phyloP scores from a whole-genome alignment of 1,139 yeast species.

The Debaryomyces subglobosus region DNA sequence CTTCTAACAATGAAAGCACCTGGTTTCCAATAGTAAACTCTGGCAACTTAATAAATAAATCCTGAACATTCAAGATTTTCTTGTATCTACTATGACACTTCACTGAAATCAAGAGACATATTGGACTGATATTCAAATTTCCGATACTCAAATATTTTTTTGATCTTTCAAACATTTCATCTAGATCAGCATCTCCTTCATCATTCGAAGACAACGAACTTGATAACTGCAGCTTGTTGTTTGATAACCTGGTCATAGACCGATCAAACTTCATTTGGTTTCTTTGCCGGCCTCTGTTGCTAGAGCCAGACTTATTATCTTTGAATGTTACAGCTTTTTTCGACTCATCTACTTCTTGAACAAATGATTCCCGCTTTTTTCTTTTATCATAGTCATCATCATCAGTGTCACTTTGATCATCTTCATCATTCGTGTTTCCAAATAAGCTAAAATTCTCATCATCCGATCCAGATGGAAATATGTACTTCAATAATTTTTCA shows the following conservation, averaged over 20 bases:
- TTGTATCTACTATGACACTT: slow-evolving; percentile 57
- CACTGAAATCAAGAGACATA: slow-evolving; percentile 57
- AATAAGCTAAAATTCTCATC: slow-evolving; percentile 29
- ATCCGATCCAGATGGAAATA: slow-evolving; percentile 50
- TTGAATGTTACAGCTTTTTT: slow-evolving; percentile 14
- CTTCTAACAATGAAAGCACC: slow-evolving; percentile 57
- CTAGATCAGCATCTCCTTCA: slow-evolving; percentile 2
- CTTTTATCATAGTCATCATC: slow-evolving; percentile 10
- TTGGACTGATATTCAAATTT: slow-evolving; percentile 48
- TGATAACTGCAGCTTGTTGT: slow-evolving; percentile 4
- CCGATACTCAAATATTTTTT: slow-evolving; percentile 59
- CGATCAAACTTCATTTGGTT: slow-evolving; percentile 7
- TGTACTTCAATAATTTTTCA: slow-evolving; percentile 53
- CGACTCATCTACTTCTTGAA: slow-evolving; percentile 17
- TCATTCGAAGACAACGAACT: slow-evolving; percentile 1
- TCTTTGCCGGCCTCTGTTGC: background rate
- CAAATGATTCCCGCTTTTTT: slow-evolving; percentile 15
- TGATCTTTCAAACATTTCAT: slow-evolving; percentile 62
- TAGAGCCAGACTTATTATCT: background rate
- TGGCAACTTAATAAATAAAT: slow-evolving; percentile 59
- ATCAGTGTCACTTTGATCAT: slow-evolving; percentile 12
- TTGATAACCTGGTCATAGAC: slow-evolving; percentile 12
- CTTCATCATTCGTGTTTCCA: slow-evolving; percentile 15
- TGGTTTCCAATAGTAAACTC: slow-evolving; percentile 49
- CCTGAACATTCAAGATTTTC: slow-evolving; percentile 62